A percentile compares a stretch with the other conserved stretches of the same genome.
Conservation (phyloP, 805 yeast species). For the Clavispora santaluciae region DNA sequence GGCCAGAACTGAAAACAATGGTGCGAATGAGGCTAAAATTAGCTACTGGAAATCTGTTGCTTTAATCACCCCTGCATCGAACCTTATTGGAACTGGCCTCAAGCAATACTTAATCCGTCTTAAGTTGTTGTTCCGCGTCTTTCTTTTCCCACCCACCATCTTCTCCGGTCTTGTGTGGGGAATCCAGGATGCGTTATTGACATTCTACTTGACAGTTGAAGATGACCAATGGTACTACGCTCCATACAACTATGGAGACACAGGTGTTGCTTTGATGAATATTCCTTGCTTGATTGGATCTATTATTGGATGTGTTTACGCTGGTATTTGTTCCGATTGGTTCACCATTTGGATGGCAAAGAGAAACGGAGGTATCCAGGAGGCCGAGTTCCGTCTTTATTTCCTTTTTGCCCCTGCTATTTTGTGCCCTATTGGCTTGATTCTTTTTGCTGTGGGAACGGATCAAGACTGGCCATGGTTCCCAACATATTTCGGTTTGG, state of each 20-base stretch:
- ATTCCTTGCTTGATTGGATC: conserved; percentile 67
- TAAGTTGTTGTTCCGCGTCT: conserved; percentile 47
- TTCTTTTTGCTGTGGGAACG: conserved; percentile 64
- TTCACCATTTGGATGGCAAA: conserved; percentile 60
- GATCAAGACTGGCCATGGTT: conserved; percentile 51
- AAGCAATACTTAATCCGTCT: conserved; percentile 59
- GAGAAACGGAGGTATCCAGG: conserved; percentile 55
- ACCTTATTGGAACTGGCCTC: conserved; percentile 59
- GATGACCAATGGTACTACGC: conserved; percentile 60
- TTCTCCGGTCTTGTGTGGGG: conserved; percentile 77
- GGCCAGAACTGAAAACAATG: conserved; percentile 23
- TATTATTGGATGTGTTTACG: conserved; percentile 58
- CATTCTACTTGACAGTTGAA: conserved; percentile 71
- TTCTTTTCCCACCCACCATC: conserved; percentile 60
- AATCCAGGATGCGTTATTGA: conserved; percentile 67
- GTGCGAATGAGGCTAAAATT: conserved; percentile 32
- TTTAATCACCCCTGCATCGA: conserved; percentile 52
- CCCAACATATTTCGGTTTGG: conserved; percentile 55
- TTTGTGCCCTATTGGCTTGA: conserved; percentile 56
- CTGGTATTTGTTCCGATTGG: conserved; percentile 56
- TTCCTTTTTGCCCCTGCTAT: conserved; percentile 52
- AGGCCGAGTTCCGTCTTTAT: conserved; percentile 62
- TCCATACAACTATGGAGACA: conserved; percentile 63
- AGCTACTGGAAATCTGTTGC: conserved; percentile 45
- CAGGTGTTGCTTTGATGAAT: conserved; percentile 72